Evolutionary conservation across 805 yeast genomes (phyloP), one percentile per base, ranked within the genome.

Genomic region (Cyberlindnera mississippiensis): DNA sequence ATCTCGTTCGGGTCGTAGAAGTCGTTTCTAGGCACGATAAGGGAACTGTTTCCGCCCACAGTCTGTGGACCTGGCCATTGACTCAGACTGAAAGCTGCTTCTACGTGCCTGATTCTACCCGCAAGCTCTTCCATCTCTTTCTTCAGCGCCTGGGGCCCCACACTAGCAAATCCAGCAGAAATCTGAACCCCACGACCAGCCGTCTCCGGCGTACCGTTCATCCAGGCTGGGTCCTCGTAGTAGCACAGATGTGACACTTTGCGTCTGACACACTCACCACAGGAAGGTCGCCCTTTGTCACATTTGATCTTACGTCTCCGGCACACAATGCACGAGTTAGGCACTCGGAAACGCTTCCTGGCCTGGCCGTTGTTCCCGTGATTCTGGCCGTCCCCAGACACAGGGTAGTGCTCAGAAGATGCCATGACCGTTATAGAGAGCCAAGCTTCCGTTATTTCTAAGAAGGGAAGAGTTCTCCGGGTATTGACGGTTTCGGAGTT

Each of bases 261-360:
- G 24, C 77, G 72, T 52, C 73, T 75, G n/a, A 61, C 58, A 61
- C 82, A 76, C 48, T 75, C 76, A 18, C 71, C 63, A 56, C 82
- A 76, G 38, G 69, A 70, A 1, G 82, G 82, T 42, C 72, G 68
- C 28, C 62, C 63, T 44, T 69, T 67, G 49, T 70, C 73, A 56
- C 76, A 71, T 28, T 49, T 53, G 39, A 75, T 73, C 53, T 74
- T 74, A 39, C 76, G 58, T 49, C 65, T 66, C 39, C 76, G 66
- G 53, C 80, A 75, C 27, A 67, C 64, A 0, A 72, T 64, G 41
- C 73, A 69, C 29, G 71, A 67, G 31, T 73, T 61, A 7, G 78
- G 73, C 4, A 69, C 67, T 48, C 78, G 32, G 16, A 35, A 4
- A 3, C 46, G 42, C 35, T 39, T 43, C 35, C 33, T 35, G 22